These are phyloP conservation scores for Geotrichum ghanense DNA, from an alignment of 805 yeast species.

Conservation along the genomic window DNA sequence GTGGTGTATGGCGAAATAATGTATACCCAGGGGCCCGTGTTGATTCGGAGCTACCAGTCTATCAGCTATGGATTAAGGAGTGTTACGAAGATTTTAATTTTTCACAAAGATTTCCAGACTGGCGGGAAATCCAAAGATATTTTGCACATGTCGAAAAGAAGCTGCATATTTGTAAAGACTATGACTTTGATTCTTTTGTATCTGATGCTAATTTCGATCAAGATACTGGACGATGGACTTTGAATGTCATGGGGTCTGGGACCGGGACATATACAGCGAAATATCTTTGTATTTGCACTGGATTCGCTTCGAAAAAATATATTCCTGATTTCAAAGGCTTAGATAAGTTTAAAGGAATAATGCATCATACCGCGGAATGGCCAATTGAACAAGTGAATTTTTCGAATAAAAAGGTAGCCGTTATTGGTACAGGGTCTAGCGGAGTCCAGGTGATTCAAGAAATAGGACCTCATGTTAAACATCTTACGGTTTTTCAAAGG, in stretches of 20 bases:
- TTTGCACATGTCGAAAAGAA: slow-evolving; percentile 20
- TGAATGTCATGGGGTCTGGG: slow-evolving; percentile 7
- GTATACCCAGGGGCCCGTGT: slow-evolving; percentile 23
- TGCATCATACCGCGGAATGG: slow-evolving; percentile 20
- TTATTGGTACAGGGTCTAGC: slow-evolving; percentile 25
- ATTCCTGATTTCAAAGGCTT: slow-evolving; percentile 18
- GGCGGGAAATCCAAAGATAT: slow-evolving; percentile 18
- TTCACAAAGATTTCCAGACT: slow-evolving; percentile 20
- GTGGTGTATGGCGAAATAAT: slow-evolving; percentile 20
- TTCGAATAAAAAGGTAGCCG: slow-evolving; percentile 14
- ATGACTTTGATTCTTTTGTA: slow-evolving; percentile 15
- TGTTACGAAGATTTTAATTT: slow-evolving; percentile 21
- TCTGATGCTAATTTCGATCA: slow-evolving; percentile 17
- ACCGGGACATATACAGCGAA: slow-evolving; percentile 10
- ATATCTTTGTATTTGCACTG: slow-evolving; percentile 10
- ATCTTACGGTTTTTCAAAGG: slow-evolving; percentile 18
- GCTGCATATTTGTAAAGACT: slow-evolving; percentile 19
- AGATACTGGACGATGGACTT: slow-evolving; percentile 16
- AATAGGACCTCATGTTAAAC: slow-evolving; percentile 12
- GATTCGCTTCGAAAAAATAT: slow-evolving; percentile 19
- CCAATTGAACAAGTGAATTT: slow-evolving; percentile 17
- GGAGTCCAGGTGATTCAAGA: slow-evolving; percentile 23
- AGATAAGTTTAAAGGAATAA: slow-evolving; percentile 17
- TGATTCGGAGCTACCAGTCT: slow-evolving; percentile 22
- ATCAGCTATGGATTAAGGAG: slow-evolving; percentile 21